Evolutionary conservation across 345 rosid genomes (phyloP).

Genomic region (Salix viminalis): DNA sequence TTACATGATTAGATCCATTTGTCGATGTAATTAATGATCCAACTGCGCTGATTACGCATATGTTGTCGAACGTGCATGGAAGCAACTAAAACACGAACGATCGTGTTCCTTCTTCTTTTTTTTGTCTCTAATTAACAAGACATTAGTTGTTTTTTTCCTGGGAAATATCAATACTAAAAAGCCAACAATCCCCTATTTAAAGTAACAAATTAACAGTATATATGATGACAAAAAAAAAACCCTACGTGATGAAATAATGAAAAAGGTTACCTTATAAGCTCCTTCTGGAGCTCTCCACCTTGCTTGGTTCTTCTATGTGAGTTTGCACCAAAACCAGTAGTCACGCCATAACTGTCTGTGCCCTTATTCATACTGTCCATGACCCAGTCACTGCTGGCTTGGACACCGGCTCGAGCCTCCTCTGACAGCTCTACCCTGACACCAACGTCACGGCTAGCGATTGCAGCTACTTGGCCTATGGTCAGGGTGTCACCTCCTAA

Average conservation of each 20-base stretch:
- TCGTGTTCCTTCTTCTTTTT: background rate
- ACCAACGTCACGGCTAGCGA: conserved; percentile 29
- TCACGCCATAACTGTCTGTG: conserved; percentile 30
- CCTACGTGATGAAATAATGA: background rate
- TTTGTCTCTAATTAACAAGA: background rate
- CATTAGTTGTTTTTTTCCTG: background rate
- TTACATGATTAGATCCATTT: background rate
- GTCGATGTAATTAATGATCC: background rate
- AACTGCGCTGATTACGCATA: background rate
- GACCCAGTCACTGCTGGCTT: conserved; percentile 32
- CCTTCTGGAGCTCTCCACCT: conserved; percentile 25
- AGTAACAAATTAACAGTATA: background rate
- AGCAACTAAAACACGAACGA: background rate
- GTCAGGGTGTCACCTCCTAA: conserved; percentile 73
- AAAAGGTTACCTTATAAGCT: conserved; percentile 21
- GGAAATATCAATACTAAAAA: background rate
- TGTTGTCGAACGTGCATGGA: background rate
- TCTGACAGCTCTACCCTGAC: conserved; percentile 19
- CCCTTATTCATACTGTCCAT: conserved; percentile 21
- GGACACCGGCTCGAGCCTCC: conserved; percentile 10
- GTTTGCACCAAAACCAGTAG: conserved; percentile 31
- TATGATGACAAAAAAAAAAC: background rate
- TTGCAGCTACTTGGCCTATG: conserved; percentile 67
- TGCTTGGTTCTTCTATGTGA: conserved; percentile 28
- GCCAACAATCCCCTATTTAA: background rate